Percentiles rank a stretch among this genome's conserved stretches.
These are phyloP conservation scores for Orbilia brochopaga DNA, from an alignment of 2,329 filamentous ascomycete species.

Conservation along the genomic window DNA sequence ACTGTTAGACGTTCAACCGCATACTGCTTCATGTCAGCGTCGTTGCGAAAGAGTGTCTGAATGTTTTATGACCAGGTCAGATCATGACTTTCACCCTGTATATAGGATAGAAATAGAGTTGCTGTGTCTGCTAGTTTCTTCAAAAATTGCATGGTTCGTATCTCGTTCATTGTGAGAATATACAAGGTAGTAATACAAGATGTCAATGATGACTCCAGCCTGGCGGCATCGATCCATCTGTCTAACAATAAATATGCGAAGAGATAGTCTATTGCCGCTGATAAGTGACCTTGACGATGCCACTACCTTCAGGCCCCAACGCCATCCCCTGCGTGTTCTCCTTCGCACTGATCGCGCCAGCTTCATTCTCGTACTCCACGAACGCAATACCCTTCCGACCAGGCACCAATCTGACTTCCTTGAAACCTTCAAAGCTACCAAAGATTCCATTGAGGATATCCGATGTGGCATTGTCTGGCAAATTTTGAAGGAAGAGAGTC, in stretches of 20 bases:
- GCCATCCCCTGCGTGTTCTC: constrained; percentile 87
- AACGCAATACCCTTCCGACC: constrained; percentile 89
- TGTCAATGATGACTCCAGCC: neutral
- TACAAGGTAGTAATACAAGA: constrained; percentile 5
- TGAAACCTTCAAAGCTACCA: constrained; percentile 88
- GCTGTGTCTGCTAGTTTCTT: neutral
- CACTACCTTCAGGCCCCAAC: constrained; percentile 71
- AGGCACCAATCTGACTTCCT: constrained; percentile 87
- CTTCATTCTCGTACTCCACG: constrained; percentile 91
- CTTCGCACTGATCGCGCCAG: constrained; percentile 88
- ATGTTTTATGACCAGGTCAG: no score
- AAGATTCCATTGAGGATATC: constrained; percentile 82
- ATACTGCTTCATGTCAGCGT: no score
- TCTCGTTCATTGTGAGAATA: neutral
- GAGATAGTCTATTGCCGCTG: constrained; percentile 74
- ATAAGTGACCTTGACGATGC: constrained; percentile 92
- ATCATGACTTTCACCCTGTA: no score
- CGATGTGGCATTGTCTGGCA: constrained; percentile 84
- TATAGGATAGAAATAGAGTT: no score
- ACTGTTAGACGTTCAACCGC: no score
- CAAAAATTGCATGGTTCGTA: neutral
- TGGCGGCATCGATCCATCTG: neutral
- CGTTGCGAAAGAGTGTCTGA: no score
- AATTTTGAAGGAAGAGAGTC: constrained; percentile 89
- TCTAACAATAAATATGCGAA: neutral